Conservation (phyloP, 768 basidiomycete genomes). For the Auricularia heimuer region DNA sequence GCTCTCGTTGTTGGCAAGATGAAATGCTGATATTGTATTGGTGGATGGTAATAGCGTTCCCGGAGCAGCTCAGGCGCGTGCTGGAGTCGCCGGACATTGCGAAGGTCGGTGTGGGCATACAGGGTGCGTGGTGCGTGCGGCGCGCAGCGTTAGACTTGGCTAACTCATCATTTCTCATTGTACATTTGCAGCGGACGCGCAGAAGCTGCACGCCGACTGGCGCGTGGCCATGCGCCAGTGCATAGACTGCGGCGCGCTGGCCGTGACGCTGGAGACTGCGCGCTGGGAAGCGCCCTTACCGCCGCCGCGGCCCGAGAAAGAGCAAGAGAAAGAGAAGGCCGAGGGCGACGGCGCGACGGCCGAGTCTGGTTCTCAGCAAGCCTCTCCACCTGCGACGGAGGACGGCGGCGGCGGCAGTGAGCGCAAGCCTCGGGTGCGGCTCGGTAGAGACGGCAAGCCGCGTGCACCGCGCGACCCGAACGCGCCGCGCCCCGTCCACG, state of each 20-base stretch:
- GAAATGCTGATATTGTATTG: no score
- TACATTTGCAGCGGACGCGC: conserved; percentile 44
- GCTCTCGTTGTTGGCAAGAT: no score
- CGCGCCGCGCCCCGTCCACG: conserved; percentile 39
- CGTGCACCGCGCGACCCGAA: conserved; percentile 14
- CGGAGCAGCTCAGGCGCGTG: conserved; percentile 37
- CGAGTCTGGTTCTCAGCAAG: no score
- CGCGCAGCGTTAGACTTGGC: background rate
- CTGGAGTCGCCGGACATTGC: conserved; percentile 42
- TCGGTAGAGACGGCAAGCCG: background rate
- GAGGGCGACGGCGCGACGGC: background rate
- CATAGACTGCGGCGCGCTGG: conserved; percentile 62
- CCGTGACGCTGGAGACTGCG: conserved; percentile 57
- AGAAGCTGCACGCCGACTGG: conserved; percentile 46
- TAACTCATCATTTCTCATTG: background rate
- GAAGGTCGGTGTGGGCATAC: conserved; percentile 71
- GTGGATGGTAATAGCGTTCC: conserved; percentile 34
- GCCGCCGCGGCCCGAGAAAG: background rate
- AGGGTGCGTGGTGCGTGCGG: conserved; percentile 31
- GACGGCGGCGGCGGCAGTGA: no score
- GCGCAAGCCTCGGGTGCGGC: no score
- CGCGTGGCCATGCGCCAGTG: conserved; percentile 37
- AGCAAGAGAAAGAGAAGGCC: background rate
- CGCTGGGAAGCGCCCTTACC: conserved; percentile 50
- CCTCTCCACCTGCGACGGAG: no score